Base-by-base conservation (phyloP, 805 yeast species). In the Candida morakotiae region DNA sequence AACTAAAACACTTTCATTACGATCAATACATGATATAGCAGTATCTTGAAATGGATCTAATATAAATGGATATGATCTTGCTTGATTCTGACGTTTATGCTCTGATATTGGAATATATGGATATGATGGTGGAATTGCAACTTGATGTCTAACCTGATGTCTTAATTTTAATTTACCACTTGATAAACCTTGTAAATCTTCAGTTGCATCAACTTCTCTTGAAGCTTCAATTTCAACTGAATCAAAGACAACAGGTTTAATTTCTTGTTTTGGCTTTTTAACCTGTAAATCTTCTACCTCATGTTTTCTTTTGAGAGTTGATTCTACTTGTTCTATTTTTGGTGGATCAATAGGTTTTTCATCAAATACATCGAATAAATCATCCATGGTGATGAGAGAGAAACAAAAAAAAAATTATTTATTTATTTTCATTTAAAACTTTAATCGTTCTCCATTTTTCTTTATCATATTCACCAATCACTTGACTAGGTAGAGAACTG, bases 11-110 rank as follows among this genome's bases (percentile, higher is more conserved):
- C 95, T 83, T 63, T 91, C 98, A 49, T 81, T 77, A 55, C 98
- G 74, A 59, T 93, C 98, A 46, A 93, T 93, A 64, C 98, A 91
- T 9, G 96, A 88, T 45, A 93, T 83, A 11, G 98, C 85, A 14
- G 96, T 89, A 49, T 93, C 96, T 67, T 93, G 99, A 72, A 93
- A 93, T 21, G 98, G 97, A 73, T 93, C 99, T 47, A 93, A 72
- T 0, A 80, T 77, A 62, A 93, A 93, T 0, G 98, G 98, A 52
- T 93, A 93, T 0, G 83, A 79, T 49, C 97, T 73, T 2, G 98
- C 98, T 48, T 87, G 86, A 16, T 73, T 69, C 15, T 55, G 52
- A 54, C 95, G 75, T 54, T 81, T 81, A 58, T 93, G 98, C 47
- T 87, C 83, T 19, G 88, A 83, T 47, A 91, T 87, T 11, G 98